Conservation (phyloP, 2,329 filamentous ascomycete species). For the Beauveria sp. region DNA sequence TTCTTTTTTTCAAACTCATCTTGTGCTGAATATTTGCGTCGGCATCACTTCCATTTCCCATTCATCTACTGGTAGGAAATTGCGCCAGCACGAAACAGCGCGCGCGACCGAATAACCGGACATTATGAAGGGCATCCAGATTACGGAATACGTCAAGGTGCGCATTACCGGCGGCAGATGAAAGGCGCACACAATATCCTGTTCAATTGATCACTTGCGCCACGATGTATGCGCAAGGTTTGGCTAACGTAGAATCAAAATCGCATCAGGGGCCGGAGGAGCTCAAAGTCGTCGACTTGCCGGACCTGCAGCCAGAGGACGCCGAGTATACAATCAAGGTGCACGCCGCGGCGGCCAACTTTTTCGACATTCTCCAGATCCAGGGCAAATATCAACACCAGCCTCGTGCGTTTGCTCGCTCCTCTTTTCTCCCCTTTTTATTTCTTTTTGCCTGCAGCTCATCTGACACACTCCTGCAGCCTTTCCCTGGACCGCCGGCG, state of each 20-base stretch:
- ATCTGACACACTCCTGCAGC: conserved; percentile 28
- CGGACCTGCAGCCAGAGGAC: conserved; percentile 62
- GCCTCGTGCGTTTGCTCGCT: conserved; percentile 43
- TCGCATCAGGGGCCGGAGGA: conserved; percentile 61
- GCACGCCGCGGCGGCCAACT: conserved; percentile 83
- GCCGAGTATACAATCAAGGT: conserved; percentile 82
- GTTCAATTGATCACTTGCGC: background rate
- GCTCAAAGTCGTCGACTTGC: conserved; percentile 65
- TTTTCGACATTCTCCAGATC: conserved; percentile 94
- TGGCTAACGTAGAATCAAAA: background rate
- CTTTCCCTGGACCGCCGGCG: conserved; percentile 80
- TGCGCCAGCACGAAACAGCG: background rate
- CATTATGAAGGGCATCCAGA: conserved; percentile 68
- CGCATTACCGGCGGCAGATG: conserved; percentile 1
- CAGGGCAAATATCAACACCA: conserved; percentile 94
- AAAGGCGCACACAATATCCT: no score
- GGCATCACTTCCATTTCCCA: background rate
- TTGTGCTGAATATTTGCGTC: background rate
- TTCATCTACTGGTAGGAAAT: background rate
- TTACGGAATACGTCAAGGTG: conserved; percentile 69
- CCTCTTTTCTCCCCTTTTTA: background rate
- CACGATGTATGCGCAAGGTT: background rate
- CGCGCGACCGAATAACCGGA: background rate
- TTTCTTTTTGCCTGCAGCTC: background rate
- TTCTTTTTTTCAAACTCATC: background rate